phyloP scores from a whole-genome alignment of 1,139 yeast genomes.

The Blastobotrys indianensis region DNA sequence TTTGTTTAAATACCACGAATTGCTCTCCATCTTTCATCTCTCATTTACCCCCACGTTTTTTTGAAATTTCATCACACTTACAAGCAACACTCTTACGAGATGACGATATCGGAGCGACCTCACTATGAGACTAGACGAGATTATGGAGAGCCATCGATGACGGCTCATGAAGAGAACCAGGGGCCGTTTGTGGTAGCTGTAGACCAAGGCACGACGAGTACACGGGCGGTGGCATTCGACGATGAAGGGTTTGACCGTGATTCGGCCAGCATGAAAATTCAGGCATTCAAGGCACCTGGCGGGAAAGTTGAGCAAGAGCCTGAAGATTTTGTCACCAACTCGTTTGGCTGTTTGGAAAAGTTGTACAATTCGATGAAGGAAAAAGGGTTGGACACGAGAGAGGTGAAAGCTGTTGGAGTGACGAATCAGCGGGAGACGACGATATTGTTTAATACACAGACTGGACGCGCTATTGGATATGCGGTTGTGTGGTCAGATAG shows the following conservation, averaged over 20 bases:
- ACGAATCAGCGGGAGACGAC: slow-evolving; percentile 97
- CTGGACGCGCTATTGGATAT: slow-evolving; percentile 77
- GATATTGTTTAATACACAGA: slow-evolving; percentile 76
- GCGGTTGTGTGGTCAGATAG: slow-evolving; percentile 98
- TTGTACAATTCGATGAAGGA: slow-evolving; percentile 31
- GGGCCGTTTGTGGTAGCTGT: slow-evolving; percentile 41
- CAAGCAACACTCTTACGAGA: no score
- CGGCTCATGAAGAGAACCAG: no score
- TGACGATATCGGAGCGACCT: no score
- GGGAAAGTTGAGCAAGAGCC: slow-evolving; percentile 95
- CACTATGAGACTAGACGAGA: no score
- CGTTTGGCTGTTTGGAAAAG: slow-evolving; percentile 37
- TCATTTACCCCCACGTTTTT: no score
- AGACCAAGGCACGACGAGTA: slow-evolving; percentile 92
- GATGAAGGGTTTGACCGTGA: slow-evolving; percentile 72
- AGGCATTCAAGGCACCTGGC: slow-evolving; percentile 36
- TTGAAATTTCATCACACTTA: no score
- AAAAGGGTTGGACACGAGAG: slow-evolving; percentile 27
- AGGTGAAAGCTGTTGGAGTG: slow-evolving; percentile 55
- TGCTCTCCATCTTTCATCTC: no score
- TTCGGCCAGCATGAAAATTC: slow-evolving; percentile 78
- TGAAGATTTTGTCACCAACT: slow-evolving; percentile 72
- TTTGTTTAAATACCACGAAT: no score
- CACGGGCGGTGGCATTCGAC: slow-evolving; percentile 81
- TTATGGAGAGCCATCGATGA: no score